Base-by-base conservation (phyloP, 2,329 filamentous ascomycete species). In the Leptoxyphium fumago region DNA sequence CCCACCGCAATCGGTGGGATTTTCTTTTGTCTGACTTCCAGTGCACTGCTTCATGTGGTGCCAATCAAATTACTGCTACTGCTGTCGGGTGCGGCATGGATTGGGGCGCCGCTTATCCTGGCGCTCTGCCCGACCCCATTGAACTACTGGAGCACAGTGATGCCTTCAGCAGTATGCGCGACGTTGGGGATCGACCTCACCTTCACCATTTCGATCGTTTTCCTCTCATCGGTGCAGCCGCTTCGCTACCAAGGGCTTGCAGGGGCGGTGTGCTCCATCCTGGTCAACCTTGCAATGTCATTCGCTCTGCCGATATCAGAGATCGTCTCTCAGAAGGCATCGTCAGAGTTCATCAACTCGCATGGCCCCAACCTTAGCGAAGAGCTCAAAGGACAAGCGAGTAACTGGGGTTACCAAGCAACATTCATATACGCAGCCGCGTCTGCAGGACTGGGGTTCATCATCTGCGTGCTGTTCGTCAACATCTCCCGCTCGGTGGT, bases 161-260 rank as follows among this genome's bases (percentile, higher is more conserved):
- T 63, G 45, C 60, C 60, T 10, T 59, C 60, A 5, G 61, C 62
- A 59, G 39, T 63, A 2, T 61, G 57, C 46, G 56, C 55, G 2
- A 61, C 61, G 1, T 46, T 61, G 7, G 61, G 60, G 28, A 55
- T 61, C 43, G 61, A 63, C 45, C 45, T 62, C 6, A 63, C 61
- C 0, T 61, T 56, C 52, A 61, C 56, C n/a, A 49, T 63, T 2
- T 55, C 55, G 13, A 51, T 53, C 17, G 54, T 62, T 21, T 60
- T 59, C 46, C 45, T 62, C 11, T 56, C 58, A 2, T 46, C 54
- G 0, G 48, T 54, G 0, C 57, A 59, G 41, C 61, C 61, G 5
- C 49, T 55, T 15, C 47, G 53, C 9, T 56, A 56, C 18, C 61
- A 63, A 46, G 61, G 58, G 13, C 46, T 63, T 4, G 57, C 56